Conservation (phyloP, 768 basidiomycete genomes). For the Suillus fuscotomentosus region DNA sequence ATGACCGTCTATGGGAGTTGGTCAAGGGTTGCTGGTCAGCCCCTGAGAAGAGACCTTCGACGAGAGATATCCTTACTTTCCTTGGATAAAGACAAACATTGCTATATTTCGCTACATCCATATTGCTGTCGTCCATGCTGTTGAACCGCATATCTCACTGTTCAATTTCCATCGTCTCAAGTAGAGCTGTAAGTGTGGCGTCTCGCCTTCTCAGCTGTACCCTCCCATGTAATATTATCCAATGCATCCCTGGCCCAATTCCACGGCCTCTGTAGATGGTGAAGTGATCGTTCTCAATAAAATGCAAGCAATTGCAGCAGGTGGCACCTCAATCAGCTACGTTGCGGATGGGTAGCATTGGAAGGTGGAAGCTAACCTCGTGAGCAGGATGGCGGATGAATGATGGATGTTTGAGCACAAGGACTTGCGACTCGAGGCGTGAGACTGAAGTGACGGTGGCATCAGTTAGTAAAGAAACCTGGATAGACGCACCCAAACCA, state of each 20-base stretch:
- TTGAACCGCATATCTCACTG: neutral
- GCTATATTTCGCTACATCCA: neutral
- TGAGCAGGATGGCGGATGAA: too few relatives aligned
- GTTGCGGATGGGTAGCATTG: too few relatives aligned
- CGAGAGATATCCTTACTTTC: conserved; percentile 32
- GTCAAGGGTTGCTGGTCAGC: conserved; percentile 44
- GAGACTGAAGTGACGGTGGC: too few relatives aligned
- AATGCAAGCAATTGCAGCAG: too few relatives aligned
- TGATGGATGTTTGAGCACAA: too few relatives aligned
- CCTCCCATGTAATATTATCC: conserved; percentile 45
- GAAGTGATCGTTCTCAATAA: neutral
- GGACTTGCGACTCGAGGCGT: too few relatives aligned
- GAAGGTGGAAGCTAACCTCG: too few relatives aligned
- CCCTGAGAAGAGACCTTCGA: conserved; percentile 36
- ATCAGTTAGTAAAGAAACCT: too few relatives aligned
- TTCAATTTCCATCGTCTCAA: neutral
- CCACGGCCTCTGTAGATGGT: conserved; percentile 37
- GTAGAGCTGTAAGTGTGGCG: neutral
- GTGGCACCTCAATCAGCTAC: too few relatives aligned
- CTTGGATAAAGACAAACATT: conserved; percentile 7
- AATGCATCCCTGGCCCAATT: conserved; percentile 38
- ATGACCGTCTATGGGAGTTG: conserved; percentile 46
- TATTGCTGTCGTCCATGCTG: neutral
- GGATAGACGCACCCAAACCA: too few relatives aligned
- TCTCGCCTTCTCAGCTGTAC: conserved; percentile 30